A percentile compares a stretch with the other conserved stretches of the same genome.
Evolutionary conservation across 306 rosid genomes (phyloP).

Genomic region (Alnus glutinosa): DNA sequence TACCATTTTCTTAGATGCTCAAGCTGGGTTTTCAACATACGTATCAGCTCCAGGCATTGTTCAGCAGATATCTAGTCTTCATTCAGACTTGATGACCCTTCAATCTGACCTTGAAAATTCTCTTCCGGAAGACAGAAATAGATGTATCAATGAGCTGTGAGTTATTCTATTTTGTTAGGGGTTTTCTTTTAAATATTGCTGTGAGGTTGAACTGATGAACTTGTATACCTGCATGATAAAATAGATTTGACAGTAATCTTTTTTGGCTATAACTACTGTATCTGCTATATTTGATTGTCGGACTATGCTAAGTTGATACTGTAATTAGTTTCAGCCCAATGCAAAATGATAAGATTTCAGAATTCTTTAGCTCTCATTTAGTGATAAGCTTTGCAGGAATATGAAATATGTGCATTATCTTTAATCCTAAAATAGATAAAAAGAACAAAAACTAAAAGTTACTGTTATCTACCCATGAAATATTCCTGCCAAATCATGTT

Average conservation of each 20-base stretch:
- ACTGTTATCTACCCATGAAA: neutral
- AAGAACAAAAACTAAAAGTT: neutral
- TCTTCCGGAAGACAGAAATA: slow-evolving; percentile 94
- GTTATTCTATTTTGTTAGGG: slow-evolving; percentile 31
- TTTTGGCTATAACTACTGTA: neutral
- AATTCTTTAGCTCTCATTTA: neutral
- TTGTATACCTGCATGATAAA: slow-evolving; percentile 1
- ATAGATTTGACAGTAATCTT: neutral
- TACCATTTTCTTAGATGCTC: slow-evolving; percentile 66
- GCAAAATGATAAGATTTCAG: neutral
- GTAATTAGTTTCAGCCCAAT: neutral
- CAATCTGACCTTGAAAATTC: slow-evolving; percentile 90
- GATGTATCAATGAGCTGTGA: slow-evolving; percentile 93
- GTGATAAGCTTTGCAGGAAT: neutral
- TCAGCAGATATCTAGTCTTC: slow-evolving; percentile 87
- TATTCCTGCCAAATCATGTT: neutral
- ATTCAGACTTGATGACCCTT: slow-evolving; percentile 78
- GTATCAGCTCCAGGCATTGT: slow-evolving; percentile 98
- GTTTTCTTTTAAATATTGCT: neutral
- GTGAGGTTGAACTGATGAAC: neutral
- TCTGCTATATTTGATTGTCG: neutral
- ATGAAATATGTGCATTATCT: neutral
- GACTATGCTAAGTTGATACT: neutral
- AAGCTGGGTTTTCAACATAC: slow-evolving; percentile 75
- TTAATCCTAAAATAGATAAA: neutral